phyloP scores from a whole-genome alignment of 345 rosid species.

The Citrus maxima region DNA sequence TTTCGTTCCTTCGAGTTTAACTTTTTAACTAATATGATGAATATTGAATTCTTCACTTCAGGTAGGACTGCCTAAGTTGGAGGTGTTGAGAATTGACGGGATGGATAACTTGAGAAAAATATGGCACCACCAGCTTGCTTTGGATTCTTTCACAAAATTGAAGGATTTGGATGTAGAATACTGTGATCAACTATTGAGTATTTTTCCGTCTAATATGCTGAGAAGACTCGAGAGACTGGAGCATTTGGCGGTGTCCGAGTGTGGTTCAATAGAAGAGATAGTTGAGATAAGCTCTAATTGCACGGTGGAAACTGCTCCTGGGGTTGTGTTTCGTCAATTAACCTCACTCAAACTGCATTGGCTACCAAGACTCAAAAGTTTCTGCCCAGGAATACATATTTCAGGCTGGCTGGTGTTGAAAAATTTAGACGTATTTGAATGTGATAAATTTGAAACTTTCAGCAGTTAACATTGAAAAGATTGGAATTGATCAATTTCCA shows the following conservation, averaged over 20 bases:
- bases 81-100: neutral
- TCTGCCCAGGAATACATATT: neutral
- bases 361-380: neutral
- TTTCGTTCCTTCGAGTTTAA: too few relatives aligned
- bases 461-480: neutral
- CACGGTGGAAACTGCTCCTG: neutral
- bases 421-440: neutral
- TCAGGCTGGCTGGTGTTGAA: slow-evolving; percentile 1
- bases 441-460: neutral
- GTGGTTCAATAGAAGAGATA: slow-evolving; percentile 15
- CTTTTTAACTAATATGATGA: too few relatives aligned
- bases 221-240: neutral
- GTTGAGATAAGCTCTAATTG: neutral
- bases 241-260: neutral
- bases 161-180: neutral
- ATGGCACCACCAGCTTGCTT: neutral
- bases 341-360: neutral
- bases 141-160: neutral
- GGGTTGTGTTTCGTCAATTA: neutral
- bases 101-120: neutral
- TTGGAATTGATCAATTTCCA: slow-evolving; percentile 1
- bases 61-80: neutral
- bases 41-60: neutral
- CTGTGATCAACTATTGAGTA: neutral
- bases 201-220: neutral